Percentiles rank a stretch among this genome's conserved stretches.
Conservation (phyloP, 805 yeast genomes). For the Candida pseudoglaebosa region DNA sequence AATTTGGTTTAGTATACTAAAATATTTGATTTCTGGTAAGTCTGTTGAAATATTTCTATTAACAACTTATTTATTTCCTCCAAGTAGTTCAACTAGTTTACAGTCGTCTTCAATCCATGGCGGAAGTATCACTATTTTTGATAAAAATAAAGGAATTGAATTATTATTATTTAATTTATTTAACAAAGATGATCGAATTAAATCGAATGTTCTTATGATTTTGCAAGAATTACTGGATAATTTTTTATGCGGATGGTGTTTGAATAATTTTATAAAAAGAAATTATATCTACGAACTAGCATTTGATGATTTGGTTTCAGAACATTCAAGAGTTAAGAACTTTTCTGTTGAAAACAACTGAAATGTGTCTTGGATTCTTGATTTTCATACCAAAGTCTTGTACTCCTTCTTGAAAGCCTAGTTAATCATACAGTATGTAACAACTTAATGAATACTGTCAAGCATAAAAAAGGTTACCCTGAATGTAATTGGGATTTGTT, state of each 20-base stretch:
- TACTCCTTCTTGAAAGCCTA: too few species aligned
- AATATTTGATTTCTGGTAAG: slow-evolving; percentile 39
- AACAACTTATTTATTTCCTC: slow-evolving; percentile 39
- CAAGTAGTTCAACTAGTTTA: slow-evolving; percentile 34
- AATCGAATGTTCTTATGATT: slow-evolving; percentile 38
- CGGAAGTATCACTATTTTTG: slow-evolving; percentile 38
- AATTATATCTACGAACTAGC: slow-evolving; percentile 40
- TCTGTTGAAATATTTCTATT: slow-evolving; percentile 37
- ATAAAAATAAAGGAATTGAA: slow-evolving; percentile 43
- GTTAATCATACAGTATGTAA: too few species aligned
- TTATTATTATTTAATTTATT: slow-evolving; percentile 37
- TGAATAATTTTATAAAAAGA: slow-evolving; percentile 31
- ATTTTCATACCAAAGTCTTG: too few species aligned
- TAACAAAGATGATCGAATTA: slow-evolving; percentile 37
- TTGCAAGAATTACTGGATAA: slow-evolving; percentile 41
- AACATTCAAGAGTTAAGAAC: slow-evolving; percentile 3
- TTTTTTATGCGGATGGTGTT: slow-evolving; percentile 44
- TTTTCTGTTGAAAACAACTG: background rate
- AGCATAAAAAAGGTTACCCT: too few species aligned
- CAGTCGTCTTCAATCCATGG: slow-evolving; percentile 36
- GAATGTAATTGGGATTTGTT: too few species aligned
- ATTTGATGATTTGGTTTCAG: slow-evolving; percentile 26
- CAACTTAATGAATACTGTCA: too few species aligned
- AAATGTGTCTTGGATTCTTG: too few species aligned
- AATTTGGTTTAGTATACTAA: slow-evolving; percentile 41